A percentile compares a stretch with the other conserved stretches of the same genome.
phyloP scores from a whole-genome alignment of 2,329 filamentous ascomycete genomes.

The Beauveria rudraprayagi region DNA sequence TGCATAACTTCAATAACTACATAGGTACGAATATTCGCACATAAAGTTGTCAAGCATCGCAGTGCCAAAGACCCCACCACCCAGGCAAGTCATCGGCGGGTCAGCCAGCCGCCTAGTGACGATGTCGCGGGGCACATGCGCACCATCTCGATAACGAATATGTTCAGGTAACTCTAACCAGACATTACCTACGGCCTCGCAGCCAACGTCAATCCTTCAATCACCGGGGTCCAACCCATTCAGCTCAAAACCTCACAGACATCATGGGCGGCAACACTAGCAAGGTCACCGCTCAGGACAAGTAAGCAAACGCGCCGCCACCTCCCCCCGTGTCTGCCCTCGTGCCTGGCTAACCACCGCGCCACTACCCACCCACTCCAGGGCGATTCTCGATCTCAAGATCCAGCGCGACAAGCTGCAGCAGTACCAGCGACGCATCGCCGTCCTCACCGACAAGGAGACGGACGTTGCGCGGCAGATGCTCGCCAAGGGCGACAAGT shows the following conservation, averaged over 20 bases:
- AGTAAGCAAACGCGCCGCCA: conserved; percentile 45
- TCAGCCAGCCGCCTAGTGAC: background rate
- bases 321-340: conserved; percentile 9
- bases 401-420: conserved; percentile 94
- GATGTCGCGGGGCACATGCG: conserved; percentile 4
- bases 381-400: conserved; percentile 96
- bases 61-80: no score
- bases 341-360: background rate
- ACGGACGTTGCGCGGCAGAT: conserved; percentile 79
- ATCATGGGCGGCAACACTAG: conserved; percentile 49
- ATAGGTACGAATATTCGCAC: no score
- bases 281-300: conserved; percentile 68
- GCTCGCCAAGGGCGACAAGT: conserved; percentile 70
- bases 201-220: background rate
- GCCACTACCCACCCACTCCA: conserved; percentile 29
- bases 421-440: conserved; percentile 89
- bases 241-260: background rate
- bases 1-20: no score
- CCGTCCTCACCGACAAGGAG: conserved; percentile 76
- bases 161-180: background rate
- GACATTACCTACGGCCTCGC: background rate
- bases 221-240: background rate
- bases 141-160: background rate
- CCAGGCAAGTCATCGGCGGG: no score
- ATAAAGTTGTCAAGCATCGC: no score